Conservation (phyloP, 129 eudicot species). For the Pseudognaphalium luteoalbum region DNA sequence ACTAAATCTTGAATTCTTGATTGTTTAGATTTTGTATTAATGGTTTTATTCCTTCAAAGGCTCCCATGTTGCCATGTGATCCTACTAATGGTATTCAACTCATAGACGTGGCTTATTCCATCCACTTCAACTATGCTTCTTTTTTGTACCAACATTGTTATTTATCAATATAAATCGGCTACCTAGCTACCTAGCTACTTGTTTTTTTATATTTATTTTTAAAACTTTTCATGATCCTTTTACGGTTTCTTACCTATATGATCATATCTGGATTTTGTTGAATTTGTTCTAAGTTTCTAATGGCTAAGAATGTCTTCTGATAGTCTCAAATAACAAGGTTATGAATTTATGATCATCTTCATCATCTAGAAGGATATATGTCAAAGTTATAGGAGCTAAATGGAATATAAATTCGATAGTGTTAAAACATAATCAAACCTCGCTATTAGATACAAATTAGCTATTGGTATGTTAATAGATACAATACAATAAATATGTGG, state of each 20-base stretch:
- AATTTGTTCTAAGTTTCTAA: too few relatives aligned
- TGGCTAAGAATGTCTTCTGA: too few relatives aligned
- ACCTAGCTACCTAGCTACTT: neutral
- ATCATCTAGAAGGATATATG: too few relatives aligned
- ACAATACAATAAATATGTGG: too few relatives aligned
- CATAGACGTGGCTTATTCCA: slow-evolving; percentile 33
- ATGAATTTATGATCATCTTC: too few relatives aligned
- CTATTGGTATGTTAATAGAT: too few relatives aligned
- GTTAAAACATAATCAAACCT: too few relatives aligned
- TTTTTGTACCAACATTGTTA: neutral
- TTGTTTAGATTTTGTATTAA: slow-evolving; percentile 25
- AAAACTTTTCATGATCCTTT: neutral
- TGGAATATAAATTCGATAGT: too few relatives aligned
- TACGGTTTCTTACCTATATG: too few relatives aligned
- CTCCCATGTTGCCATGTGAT: slow-evolving; percentile 38
- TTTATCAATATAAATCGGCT: slow-evolving; percentile 5
- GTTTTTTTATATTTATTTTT: neutral
- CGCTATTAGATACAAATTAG: too few relatives aligned
- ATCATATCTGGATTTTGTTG: neutral
- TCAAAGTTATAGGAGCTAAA: too few relatives aligned
- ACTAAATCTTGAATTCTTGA: slow-evolving; percentile 19
- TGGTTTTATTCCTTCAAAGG: slow-evolving; percentile 22
- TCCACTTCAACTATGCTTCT: slow-evolving; percentile 9
- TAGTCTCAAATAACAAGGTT: too few relatives aligned
- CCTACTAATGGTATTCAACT: slow-evolving; percentile 27